These are phyloP conservation scores for Leucocoprinus birnbaumii DNA, from an alignment of 768 basidiomycete species.

Conservation along the genomic window DNA sequence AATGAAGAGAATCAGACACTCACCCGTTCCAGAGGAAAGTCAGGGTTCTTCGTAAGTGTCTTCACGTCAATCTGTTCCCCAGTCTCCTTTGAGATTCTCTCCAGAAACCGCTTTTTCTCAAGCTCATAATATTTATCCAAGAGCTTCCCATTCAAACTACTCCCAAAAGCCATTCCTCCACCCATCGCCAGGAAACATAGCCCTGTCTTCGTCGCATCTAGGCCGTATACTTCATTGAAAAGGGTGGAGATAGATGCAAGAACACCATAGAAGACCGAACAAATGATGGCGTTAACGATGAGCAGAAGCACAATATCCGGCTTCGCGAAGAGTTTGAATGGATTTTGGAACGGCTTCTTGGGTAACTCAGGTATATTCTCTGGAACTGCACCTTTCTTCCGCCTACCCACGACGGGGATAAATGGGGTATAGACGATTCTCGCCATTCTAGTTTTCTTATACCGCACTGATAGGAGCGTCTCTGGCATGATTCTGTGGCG, in stretches of 20 bases:
- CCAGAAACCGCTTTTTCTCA: constrained; percentile 31
- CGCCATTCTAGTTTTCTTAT: constrained; percentile 43
- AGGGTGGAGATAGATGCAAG: constrained; percentile 60
- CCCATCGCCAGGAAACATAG: constrained; percentile 79
- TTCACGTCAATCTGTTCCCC: constrained; percentile 13
- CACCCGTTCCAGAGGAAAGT: constrained; percentile 58
- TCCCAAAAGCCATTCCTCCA: constrained; percentile 64
- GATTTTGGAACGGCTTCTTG: constrained; percentile 45
- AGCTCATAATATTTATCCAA: constrained; percentile 62
- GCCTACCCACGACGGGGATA: constrained; percentile 42
- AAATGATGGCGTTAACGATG: constrained; percentile 46
- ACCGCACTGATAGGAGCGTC: constrained; percentile 50
- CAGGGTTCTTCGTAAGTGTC: constrained; percentile 20
- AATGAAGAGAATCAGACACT: neutral
- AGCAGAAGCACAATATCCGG: constrained; percentile 56
- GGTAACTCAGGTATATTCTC: constrained; percentile 18
- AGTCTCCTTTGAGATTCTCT: constrained; percentile 1
- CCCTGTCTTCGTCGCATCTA: constrained; percentile 65
- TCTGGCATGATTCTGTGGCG: constrained; percentile 47
- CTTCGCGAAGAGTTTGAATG: constrained; percentile 51
- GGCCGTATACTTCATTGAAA: constrained; percentile 56
- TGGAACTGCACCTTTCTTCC: constrained; percentile 19
- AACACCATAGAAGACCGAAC: constrained; percentile 58
- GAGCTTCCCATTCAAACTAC: constrained; percentile 54
- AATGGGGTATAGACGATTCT: constrained; percentile 46